Evolutionary conservation across 768 basidiomycete species (phyloP), one percentile per base, ranked within the genome.

Genomic region (Amanita brunnescens): DNA sequence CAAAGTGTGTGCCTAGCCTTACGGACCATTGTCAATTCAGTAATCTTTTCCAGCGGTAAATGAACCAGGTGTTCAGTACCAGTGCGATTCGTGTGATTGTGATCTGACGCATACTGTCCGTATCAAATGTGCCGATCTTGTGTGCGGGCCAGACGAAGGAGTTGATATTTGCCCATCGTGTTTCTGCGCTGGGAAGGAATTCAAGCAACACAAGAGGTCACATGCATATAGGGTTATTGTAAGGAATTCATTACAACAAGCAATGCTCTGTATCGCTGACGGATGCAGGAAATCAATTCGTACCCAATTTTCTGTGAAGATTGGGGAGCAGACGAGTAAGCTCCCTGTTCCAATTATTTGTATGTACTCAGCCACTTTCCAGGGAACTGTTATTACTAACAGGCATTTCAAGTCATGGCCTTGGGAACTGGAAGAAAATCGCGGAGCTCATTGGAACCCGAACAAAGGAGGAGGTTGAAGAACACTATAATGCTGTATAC

Each of bases 261-360:
- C 39, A 49, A 30, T 12, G 21, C 26, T n/a, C 33, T 16, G 9
- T 29, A 10, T 34, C 21, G 18, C 32, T 34, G 13, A 40, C 33
- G 35, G 34, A 37, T 47, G 9, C 63, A 94, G 93, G 94, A 96
- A 71, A 78, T 94, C 60, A 91, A 96, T 64, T 92, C 95, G 6
- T 91, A 94, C 67, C 96, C 95, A 2, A 96, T 99, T 61, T 95
- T 96, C 60, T 77, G 84, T 6, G 82, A 86, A 51, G 91, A 95
- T 64, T 98, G 95, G 96, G 95, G 93, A 34, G 95, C 94, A 7
- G 95, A 98, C 66, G 95, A 99, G 91, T 92, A 59, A 67, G 83
- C 71, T 2, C 35, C 47, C 18, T 39, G 26, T 44, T 26, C 16
- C 14, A 32, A 35, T 26, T 38, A 2, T 47, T 38, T n/a, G 21